Conservation (phyloP, 768 basidiomycete species). For the Basidioascus undulatus region DNA sequence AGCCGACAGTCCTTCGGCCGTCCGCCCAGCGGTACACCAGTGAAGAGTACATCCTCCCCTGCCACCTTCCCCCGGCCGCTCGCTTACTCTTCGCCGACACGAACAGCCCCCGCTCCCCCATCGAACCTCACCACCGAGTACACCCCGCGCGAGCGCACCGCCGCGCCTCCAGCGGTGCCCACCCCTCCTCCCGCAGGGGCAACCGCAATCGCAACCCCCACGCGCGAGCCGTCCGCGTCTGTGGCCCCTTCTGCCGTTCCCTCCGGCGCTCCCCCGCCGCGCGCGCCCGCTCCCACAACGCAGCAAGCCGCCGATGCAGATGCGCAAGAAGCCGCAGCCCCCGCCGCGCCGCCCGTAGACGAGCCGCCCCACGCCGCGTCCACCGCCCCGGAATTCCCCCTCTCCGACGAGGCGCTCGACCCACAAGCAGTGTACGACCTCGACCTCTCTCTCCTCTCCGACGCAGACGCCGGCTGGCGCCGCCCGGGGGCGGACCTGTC, state of each 20-base stretch:
- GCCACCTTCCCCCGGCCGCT: too few species aligned
- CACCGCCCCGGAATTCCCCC: slow-evolving; percentile 3
- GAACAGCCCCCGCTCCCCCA: slow-evolving; percentile 1
- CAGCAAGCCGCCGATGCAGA: too few species aligned
- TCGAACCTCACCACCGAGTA: slow-evolving; percentile 12
- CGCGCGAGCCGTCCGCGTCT: neutral
- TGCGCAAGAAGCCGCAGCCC: slow-evolving; percentile 38
- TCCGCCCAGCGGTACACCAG: too few species aligned
- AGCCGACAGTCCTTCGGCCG: too few species aligned
- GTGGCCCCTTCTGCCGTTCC: slow-evolving; percentile 20
- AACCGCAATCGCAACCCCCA: neutral
- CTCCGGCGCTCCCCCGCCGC: slow-evolving; percentile 34
- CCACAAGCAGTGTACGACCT: slow-evolving; percentile 9
- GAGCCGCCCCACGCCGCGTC: neutral
- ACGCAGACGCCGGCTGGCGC: slow-evolving; percentile 35
- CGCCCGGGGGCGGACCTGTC: slow-evolving; percentile 73
- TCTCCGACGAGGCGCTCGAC: slow-evolving; percentile 11
- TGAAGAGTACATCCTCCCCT: too few species aligned
- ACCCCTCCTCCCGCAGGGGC: neutral
- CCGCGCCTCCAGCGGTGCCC: slow-evolving; percentile 1
- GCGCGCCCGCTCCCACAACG: slow-evolving; percentile 45
- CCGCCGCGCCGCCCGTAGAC: slow-evolving; percentile 17
- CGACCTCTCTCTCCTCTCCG: slow-evolving; percentile 14
- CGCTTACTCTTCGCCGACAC: too few species aligned
- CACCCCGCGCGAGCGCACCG: slow-evolving; percentile 11